Base-by-base conservation (phyloP, 2,329 filamentous ascomycete genomes). In the Phialophora expanda region DNA sequence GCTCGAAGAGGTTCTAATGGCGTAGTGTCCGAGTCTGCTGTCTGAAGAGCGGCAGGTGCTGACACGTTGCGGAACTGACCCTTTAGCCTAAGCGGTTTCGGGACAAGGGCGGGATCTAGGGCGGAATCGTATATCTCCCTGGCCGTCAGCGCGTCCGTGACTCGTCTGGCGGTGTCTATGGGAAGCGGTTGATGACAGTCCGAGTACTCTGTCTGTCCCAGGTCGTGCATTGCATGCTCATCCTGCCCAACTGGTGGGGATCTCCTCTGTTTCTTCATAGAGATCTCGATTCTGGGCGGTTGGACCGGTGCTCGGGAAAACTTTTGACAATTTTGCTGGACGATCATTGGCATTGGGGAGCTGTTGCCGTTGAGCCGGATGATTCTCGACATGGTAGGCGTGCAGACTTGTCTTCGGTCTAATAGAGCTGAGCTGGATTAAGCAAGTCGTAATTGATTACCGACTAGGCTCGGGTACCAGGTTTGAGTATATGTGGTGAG, bases 91-190 rank as follows among this genome's bases (percentile, higher is more conserved):
- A 59, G 56, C 4, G 56, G 56, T 14, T 20, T 7, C n/a, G 56
- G 56, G 6, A 50, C 56, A 11, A 59, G 56, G 3, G 22, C 38
- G 7, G 56, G 56, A 8, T 59, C 38, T 11, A 44, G 24, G 20
- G 56, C 56, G 14, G 30, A 26, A 2, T 50, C 9, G n/a, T 50
- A 59, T 12, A 34, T 9, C 7, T 59, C 26, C 30, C 14, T 20
- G 17, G 56, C 24, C 14, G 56, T 50, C 11, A 59, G 38, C 9
- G 22, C 48, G 48, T 22, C 14, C 4, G 48, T 51, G 20, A 17
- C 48, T 11, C 48, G 48, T 51, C 48, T 51, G 20, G 20, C 20
- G 20, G 48, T 51, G 26, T 7, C 1, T 3, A 44, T n/a, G 38
- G 7, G 38, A n/a, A 0, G 38, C 38, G 38, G 14, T 3, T 44